A percentile compares a stretch with the other conserved stretches of the same genome.
phyloP scores from a whole-genome alignment of 1,284 basidiomycete species.

The Cutaneotrichosporon mucoides region DNA sequence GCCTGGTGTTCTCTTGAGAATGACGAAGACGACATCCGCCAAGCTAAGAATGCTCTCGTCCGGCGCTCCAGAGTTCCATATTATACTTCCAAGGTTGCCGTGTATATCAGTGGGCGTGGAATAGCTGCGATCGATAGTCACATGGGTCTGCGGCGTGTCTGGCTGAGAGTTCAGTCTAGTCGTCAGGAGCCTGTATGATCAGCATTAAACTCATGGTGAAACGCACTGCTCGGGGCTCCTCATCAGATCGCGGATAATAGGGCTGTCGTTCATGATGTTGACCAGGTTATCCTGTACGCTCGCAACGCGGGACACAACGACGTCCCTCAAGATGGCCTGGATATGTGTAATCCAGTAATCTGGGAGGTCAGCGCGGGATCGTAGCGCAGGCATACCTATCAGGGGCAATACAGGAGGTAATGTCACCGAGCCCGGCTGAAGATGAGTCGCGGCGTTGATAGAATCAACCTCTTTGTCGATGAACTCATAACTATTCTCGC shows the following conservation, averaged over 20 bases:
- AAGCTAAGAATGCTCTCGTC: constrained; percentile 25
- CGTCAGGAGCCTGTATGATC: constrained; percentile 1
- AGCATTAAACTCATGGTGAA: background rate
- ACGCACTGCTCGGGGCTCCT: constrained; percentile 5
- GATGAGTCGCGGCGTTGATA: background rate
- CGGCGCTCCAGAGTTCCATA: constrained; percentile 29
- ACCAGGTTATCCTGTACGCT: background rate
- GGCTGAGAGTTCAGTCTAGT: constrained; percentile 6
- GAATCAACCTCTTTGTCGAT: constrained; percentile 4
- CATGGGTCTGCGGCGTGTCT: constrained; percentile 2
- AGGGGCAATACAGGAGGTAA: constrained; percentile 1
- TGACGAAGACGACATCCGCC: constrained; percentile 34
- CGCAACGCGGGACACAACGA: background rate
- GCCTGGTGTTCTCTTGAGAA: constrained; percentile 21
- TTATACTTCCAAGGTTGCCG: constrained; percentile 20
- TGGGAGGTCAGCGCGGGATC: background rate
- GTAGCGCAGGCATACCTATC: background rate
- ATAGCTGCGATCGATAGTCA: constrained; percentile 8
- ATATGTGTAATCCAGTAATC: constrained; percentile 3
- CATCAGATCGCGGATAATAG: constrained; percentile 6
- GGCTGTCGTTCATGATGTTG: background rate
- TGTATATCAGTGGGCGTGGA: constrained; percentile 20
- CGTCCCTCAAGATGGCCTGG: background rate
- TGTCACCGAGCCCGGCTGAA: background rate
- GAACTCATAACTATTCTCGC: constrained; percentile 2